These are phyloP conservation scores for Claviceps sp. DNA, from an alignment of 2,329 filamentous ascomycete genomes.

Conservation along the genomic window DNA sequence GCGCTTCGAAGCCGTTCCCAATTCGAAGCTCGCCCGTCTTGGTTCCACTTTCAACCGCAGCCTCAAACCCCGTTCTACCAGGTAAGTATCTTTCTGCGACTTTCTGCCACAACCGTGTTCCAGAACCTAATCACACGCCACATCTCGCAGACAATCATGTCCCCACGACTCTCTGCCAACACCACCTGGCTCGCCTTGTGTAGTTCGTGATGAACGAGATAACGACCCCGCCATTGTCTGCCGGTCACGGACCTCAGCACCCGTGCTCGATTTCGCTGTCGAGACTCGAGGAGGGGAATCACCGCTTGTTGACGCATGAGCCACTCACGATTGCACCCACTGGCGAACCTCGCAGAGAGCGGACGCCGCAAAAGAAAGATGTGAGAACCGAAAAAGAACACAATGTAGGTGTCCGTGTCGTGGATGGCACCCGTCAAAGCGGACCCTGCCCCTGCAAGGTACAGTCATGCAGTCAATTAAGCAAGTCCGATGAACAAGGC, in stretches of 20 bases:
- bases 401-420: not conserved
- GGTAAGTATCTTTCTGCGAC: not conserved
- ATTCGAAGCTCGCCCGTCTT: conserved; percentile 15
- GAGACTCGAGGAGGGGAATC: not conserved
- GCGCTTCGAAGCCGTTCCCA: conserved; percentile 20
- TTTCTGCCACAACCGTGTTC: conserved; percentile 1
- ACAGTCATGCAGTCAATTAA: conserved; percentile 1
- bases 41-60: conserved; percentile 17
- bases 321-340: not conserved
- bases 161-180: not conserved
- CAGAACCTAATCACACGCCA: conserved; percentile 20
- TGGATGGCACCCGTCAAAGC: not conserved
- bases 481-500: not conserved
- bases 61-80: conserved; percentile 6
- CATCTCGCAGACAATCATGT: conserved; percentile 3
- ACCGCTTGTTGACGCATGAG: not conserved
- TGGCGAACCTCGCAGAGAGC: not conserved
- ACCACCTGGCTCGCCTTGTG: not conserved
- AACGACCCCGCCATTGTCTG: not conserved
- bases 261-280: not conserved
- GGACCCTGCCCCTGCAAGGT: not conserved
- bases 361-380: not conserved
- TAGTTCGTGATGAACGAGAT: not conserved
- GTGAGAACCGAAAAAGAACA: not conserved
- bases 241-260: not conserved